A percentile compares a stretch with the other conserved stretches of the same genome.
Evolutionary conservation across 2,329 filamentous ascomycete genomes (phyloP).

Genomic region (Dactylella cylindrospora): DNA sequence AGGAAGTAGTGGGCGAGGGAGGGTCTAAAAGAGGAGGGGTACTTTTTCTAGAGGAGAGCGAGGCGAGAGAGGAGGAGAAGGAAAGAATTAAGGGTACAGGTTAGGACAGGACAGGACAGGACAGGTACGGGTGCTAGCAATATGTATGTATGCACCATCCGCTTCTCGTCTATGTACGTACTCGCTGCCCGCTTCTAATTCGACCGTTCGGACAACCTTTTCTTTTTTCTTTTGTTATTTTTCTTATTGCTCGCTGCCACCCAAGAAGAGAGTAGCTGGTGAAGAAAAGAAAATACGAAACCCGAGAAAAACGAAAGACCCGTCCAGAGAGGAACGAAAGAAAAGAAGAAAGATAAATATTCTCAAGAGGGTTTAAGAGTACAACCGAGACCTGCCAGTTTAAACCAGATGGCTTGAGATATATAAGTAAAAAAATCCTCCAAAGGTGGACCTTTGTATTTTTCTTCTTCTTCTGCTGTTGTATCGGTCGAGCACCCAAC

Average conservation of each 20-base stretch:
- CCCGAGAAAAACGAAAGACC: conserved; percentile 48
- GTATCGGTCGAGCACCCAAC: conserved; percentile 26
- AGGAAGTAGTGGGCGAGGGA: conserved; percentile 22
- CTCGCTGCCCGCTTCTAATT: conserved; percentile 36
- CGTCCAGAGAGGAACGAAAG: conserved; percentile 31
- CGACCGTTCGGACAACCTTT: conserved; percentile 17
- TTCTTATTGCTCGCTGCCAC: conserved; percentile 31
- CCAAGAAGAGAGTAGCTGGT: conserved; percentile 28
- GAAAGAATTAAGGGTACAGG: conserved; percentile 43
- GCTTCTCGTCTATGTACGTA: conserved; percentile 44
- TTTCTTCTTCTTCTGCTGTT: no score
- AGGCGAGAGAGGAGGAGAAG: conserved; percentile 16
- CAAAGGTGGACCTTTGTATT: no score
- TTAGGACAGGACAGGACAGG: no score
- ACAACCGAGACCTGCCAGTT: conserved; percentile 41
- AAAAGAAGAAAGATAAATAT: conserved; percentile 18
- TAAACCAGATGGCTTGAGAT: conserved; percentile 37
- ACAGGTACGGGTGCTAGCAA: conserved; percentile 44
- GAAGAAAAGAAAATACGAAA: conserved; percentile 37
- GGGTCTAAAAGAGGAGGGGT: conserved; percentile 6
- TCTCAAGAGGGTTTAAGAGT: conserved; percentile 6
- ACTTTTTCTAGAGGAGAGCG: conserved; percentile 4
- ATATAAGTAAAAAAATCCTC: conserved; percentile 41
- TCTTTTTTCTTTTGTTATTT: conserved; percentile 30
- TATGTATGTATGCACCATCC: conserved; percentile 40